A percentile compares a stretch with the other conserved stretches of the same genome.
Evolutionary conservation across 805 yeast genomes (phyloP).

Genomic region (Saturnispora sekii): DNA sequence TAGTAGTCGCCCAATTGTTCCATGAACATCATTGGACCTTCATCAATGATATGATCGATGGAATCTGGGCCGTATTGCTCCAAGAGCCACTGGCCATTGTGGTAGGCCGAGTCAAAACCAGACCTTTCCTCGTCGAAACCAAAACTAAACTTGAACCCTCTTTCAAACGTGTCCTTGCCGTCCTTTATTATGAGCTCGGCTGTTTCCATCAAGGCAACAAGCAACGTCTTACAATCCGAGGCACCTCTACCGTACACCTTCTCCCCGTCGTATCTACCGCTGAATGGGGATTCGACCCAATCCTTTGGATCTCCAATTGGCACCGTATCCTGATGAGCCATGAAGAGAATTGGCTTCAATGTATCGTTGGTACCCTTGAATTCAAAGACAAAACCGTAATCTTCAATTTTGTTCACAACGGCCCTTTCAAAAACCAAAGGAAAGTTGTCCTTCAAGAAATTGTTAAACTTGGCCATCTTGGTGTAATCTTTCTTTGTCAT

Average conservation of each 20-base stretch:
- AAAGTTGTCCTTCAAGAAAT: conserved; percentile 11
- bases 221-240: conserved; percentile 61
- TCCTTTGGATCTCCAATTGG: conserved; percentile 50
- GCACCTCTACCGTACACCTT: conserved; percentile 71
- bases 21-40: conserved; percentile 36
- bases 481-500: conserved; percentile 12
- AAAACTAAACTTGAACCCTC: conserved; percentile 55
- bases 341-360: conserved; percentile 55
- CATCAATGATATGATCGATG: conserved; percentile 52
- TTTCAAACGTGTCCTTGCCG: conserved; percentile 41
- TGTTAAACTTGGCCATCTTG: conserved; percentile 18
- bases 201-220: conserved; percentile 59
- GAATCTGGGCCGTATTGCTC: conserved; percentile 52
- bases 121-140: conserved; percentile 77
- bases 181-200: conserved; percentile 41
- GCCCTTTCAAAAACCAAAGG: conserved; percentile 31
- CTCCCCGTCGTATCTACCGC: conserved; percentile 58
- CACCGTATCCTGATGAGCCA: conserved; percentile 78
- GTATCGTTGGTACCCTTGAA: conserved; percentile 45
- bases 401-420: conserved; percentile 45
- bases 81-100: conserved; percentile 37
- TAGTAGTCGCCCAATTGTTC: conserved; percentile 27
- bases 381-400: conserved; percentile 55
- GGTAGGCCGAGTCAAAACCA: conserved; percentile 53
- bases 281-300: conserved; percentile 63